A percentile compares a stretch with the other conserved stretches of the same genome.
These are phyloP conservation scores for Leptodontidium sp. DNA, from an alignment of 2,329 filamentous ascomycete species.

Conservation along the genomic window DNA sequence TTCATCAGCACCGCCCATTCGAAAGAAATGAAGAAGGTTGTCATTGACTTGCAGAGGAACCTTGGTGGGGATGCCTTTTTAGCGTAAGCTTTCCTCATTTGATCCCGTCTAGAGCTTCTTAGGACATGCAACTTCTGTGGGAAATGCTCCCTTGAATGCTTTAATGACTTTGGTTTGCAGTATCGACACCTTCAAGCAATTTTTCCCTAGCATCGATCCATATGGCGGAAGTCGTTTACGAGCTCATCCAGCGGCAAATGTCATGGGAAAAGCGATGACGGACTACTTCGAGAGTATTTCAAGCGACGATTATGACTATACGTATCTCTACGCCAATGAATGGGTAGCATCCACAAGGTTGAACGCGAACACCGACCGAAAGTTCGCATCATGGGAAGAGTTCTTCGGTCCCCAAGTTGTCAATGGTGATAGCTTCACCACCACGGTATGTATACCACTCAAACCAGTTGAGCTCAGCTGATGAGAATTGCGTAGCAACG, in stretches of 20 bases:
- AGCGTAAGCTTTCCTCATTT: constrained; percentile 43
- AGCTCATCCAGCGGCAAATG: constrained; percentile 36
- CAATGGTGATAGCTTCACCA: constrained; percentile 39
- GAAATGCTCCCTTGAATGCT: too few relatives aligned
- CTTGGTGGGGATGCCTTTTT: constrained; percentile 68
- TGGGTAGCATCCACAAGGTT: constrained; percentile 36
- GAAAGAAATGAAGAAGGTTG: constrained; percentile 61
- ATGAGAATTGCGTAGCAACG: constrained; percentile 34
- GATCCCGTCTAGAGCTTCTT: too few relatives aligned
- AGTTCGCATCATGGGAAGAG: constrained; percentile 39
- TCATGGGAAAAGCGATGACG: constrained; percentile 36
- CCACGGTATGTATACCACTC: constrained; percentile 27
- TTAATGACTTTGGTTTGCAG: background rate
- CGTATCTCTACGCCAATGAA: constrained; percentile 34
- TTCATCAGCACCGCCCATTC: constrained; percentile 55
- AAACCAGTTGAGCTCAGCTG: background rate
- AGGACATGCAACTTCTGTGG: too few relatives aligned
- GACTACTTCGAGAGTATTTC: constrained; percentile 36
- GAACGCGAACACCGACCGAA: constrained; percentile 34
- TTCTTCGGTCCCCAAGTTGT: constrained; percentile 33
- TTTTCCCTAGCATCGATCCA: constrained; percentile 45
- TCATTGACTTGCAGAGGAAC: constrained; percentile 70
- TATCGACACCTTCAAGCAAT: constrained; percentile 57
- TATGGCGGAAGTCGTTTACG: constrained; percentile 39
- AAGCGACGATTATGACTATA: constrained; percentile 29